Percentiles rank a stretch among this genome's conserved stretches.
Evolutionary conservation across 495 filamentous ascomycete species (phyloP).

Genomic region (Peziza echinospora): DNA sequence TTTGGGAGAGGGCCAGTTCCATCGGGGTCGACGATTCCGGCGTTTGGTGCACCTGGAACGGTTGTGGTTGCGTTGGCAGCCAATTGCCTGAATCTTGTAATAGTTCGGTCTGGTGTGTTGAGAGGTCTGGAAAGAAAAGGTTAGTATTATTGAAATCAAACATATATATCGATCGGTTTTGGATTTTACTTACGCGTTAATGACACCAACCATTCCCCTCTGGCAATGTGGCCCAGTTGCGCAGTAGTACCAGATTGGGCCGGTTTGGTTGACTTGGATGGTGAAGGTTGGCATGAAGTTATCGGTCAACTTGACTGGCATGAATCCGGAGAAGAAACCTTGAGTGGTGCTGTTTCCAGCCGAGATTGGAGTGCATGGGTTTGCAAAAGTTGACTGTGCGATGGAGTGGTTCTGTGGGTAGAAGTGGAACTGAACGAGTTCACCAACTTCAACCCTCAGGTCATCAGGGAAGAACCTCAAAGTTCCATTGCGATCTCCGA

Average conservation of each 20-base stretch:
- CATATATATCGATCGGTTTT: too few relatives aligned
- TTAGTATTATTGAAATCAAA: too few relatives aligned
- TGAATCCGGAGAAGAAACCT: constrained; percentile 45
- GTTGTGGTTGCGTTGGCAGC: background rate
- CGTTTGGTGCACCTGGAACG: background rate
- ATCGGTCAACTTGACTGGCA: constrained; percentile 24
- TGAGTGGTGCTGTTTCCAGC: constrained; percentile 24
- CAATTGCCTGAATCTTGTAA: background rate
- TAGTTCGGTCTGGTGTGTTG: background rate
- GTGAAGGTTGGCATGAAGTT: constrained; percentile 21
- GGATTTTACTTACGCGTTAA: constrained; percentile 25
- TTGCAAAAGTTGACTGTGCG: constrained; percentile 24
- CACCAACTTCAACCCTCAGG: constrained; percentile 23
- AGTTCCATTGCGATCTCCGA: constrained; percentile 4
- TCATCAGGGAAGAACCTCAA: constrained; percentile 11
- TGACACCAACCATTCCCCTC: constrained; percentile 29
- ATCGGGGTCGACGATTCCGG: background rate
- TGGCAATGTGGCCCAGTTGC: constrained; percentile 27
- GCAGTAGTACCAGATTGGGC: constrained; percentile 32
- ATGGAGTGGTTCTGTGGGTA: constrained; percentile 29
- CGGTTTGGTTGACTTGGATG: constrained; percentile 25
- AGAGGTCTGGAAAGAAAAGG: background rate
- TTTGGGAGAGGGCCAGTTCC: background rate
- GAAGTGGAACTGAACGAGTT: constrained; percentile 34
- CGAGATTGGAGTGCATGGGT: constrained; percentile 23